Base-by-base conservation (phyloP, 192 early-diverging fungal genomes). In the Backusella tuberculispora region DNA sequence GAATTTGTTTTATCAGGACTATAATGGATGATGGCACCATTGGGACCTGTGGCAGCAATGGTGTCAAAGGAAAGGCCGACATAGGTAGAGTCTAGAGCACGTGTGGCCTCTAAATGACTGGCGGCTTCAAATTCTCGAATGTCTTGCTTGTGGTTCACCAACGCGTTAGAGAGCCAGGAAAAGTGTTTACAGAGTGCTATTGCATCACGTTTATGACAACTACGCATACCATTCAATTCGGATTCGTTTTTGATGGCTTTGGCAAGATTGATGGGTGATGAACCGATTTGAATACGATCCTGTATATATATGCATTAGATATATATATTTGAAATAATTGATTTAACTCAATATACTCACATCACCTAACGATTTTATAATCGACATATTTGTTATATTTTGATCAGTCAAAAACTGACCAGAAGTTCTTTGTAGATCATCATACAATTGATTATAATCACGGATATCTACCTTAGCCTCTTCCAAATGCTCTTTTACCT, bases 1-100 rank as follows among this genome's bases (percentile, higher is more conserved):
- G 94, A 95, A 17, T 84, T 84, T 21, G 86, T 92, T 71, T 84
- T 86, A 68, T 91, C 85, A 34, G 97, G 96, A 74, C 88, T 89
- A 85, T 99, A 99, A 80, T 99, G 97, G 77, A 99, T 98, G 80
- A 99, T 95, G 47, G 95, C 92, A 6, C 95, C 97, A 76, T 98
- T 98, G 21, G 96, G 84, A 1, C 97, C 97, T 7, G 95, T 94
- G 10, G 93, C 89, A 7, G 95, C 96, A 76, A 99, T 99, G n/a
- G 97, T 99, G 77, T 92, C 92, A 75, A 99, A 99, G 73, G 92
- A 93, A 60, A 96, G 90, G 1, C 97, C 97, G 26, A 96, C 91
- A 79, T 95, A 98, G 80, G 90, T 76, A 50, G 80, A 71, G 71
- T 93, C 91, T 72, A 88, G 85, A 72, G 76, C 69, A 66, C 97